Evolutionary conservation across 2,329 filamentous ascomycete genomes (phyloP).

Genomic region (Talaromyces verruculosus): DNA sequence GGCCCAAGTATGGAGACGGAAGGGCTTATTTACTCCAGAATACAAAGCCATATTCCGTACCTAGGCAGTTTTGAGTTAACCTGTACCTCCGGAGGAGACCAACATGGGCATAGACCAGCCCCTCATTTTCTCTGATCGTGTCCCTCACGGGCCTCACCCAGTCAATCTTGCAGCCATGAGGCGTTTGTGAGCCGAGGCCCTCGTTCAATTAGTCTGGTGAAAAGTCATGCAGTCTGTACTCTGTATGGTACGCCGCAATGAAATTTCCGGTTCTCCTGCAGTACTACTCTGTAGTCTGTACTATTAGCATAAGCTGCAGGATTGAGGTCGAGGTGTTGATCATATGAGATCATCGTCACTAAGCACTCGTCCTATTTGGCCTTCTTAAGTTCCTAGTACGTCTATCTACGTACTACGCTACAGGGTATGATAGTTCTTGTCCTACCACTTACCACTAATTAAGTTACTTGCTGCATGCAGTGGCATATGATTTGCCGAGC

Average conservation of each 20-base stretch:
- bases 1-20: constrained; percentile 2
- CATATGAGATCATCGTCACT: constrained; percentile 7
- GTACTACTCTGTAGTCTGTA: not conserved
- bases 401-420: not conserved
- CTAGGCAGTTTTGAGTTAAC: not conserved
- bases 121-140: not conserved
- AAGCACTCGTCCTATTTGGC: not conserved
- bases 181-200: not conserved
- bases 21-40: not conserved
- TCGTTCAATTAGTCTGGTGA: not conserved
- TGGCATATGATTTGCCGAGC: constrained; percentile 12
- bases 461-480: constrained; percentile 1
- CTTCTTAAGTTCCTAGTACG: not conserved
- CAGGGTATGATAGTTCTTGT: not conserved
- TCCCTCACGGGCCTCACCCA: not conserved
- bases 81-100: not conserved
- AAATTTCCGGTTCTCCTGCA: not conserved
- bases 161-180: not conserved
- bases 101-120: not conserved
- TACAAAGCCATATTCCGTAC: not conserved
- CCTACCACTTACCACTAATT: not conserved
- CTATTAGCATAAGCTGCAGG: not conserved
- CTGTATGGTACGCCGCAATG: not conserved
- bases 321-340: not conserved
- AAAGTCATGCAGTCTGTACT: not conserved